A percentile compares a stretch with the other conserved stretches of the same genome.
Conservation (phyloP, 495 filamentous ascomycete genomes). For the Staphylotrichum longicolle region DNA sequence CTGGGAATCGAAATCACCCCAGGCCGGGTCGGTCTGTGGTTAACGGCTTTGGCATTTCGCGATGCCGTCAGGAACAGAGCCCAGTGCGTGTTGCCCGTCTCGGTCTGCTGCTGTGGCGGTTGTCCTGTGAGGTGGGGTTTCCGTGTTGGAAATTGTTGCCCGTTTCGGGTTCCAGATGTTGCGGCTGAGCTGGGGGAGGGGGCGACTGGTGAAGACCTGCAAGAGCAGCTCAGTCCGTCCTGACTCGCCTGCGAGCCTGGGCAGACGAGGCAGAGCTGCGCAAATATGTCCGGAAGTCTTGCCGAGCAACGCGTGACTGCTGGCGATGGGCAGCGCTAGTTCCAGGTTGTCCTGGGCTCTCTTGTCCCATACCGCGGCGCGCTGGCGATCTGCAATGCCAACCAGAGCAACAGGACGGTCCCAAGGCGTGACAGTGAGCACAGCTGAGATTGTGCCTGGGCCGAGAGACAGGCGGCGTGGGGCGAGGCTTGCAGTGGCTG, state of each 20-base stretch:
- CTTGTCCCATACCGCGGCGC: not conserved
- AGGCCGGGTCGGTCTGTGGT: not conserved
- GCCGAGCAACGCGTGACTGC: slow-evolving; percentile 13
- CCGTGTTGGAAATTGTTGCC: slow-evolving; percentile 3
- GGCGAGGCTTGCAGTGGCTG: slow-evolving; percentile 16
- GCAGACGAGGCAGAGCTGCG: not conserved
- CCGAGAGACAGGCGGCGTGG: slow-evolving; percentile 10
- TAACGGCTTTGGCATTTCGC: not conserved
- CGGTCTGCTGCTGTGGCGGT: too few species aligned
- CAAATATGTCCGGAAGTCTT: not conserved
- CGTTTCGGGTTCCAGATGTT: slow-evolving; percentile 1
- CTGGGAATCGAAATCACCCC: slow-evolving; percentile 7
- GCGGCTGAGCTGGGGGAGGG: not conserved
- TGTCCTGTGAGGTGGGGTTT: not conserved
- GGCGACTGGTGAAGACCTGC: too few species aligned
- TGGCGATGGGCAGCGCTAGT: not conserved
- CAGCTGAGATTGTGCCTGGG: not conserved
- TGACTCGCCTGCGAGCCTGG: not conserved
- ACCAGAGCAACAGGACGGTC: too few species aligned
- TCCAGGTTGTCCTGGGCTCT: not conserved
- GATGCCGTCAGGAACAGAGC: too few species aligned
- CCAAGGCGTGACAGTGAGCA: not conserved
- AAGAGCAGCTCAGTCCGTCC: too few species aligned
- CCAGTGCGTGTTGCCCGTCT: too few species aligned
- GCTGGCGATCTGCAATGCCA: slow-evolving; percentile 1